A percentile compares a stretch with the other conserved stretches of the same genome.
phyloP scores from a whole-genome alignment of 345 rosid genomes.

The Eucalyptus grandis region DNA sequence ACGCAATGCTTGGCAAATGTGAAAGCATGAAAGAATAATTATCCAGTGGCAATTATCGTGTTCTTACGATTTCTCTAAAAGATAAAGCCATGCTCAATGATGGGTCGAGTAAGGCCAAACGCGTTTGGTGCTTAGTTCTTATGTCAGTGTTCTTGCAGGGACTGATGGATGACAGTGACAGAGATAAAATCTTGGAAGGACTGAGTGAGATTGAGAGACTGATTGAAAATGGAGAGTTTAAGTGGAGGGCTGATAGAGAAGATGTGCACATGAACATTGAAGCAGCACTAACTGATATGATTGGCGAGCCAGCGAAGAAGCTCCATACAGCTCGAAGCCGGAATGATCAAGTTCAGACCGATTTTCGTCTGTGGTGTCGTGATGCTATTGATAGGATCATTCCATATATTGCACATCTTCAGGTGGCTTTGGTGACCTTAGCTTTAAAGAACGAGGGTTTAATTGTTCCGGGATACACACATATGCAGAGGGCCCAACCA shows the following conservation, averaged over 20 bases:
- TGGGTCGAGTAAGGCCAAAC: background rate
- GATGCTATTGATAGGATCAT: conserved; percentile 65
- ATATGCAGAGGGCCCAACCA: conserved; percentile 94
- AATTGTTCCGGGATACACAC: conserved; percentile 92
- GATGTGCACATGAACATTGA: conserved; percentile 98
- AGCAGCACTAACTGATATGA: conserved; percentile 83
- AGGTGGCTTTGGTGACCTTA: conserved; percentile 55
- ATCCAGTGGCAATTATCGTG: background rate
- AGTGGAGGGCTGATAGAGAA: conserved; percentile 91
- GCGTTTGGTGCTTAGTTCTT: background rate
- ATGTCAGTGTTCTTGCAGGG: conserved; percentile 25
- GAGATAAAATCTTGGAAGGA: conserved; percentile 63
- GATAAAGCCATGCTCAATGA: background rate
- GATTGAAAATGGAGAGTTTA: conserved; percentile 56
- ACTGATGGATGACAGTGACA: conserved; percentile 46
- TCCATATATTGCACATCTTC: conserved; percentile 34
- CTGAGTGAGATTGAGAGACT: conserved; percentile 59
- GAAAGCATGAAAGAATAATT: background rate
- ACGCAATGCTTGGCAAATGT: background rate
- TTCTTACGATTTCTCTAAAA: background rate
- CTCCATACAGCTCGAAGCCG: conserved; percentile 93
- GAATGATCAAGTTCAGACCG: conserved; percentile 87
- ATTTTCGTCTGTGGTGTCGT: conserved; percentile 90
- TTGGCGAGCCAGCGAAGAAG: conserved; percentile 97
- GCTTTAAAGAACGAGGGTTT: conserved; percentile 60